A percentile compares a stretch with the other conserved stretches of the same genome.
Conservation (phyloP, 164 flowering plant species). For the Magnolia changhungtana region DNA sequence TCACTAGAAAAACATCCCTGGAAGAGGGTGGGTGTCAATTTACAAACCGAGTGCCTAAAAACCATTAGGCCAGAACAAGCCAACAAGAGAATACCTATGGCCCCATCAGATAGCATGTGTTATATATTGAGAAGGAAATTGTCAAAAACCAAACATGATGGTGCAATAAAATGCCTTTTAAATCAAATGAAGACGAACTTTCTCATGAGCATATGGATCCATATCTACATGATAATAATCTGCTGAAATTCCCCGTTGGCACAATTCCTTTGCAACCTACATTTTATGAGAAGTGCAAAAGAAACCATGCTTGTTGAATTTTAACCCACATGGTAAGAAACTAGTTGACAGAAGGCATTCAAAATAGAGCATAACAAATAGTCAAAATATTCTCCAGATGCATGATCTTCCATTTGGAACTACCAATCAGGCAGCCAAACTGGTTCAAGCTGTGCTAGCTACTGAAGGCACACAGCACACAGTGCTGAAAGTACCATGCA, state of each 20-base stretch:
- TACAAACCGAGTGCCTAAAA: background rate
- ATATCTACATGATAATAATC: slow-evolving; percentile 97
- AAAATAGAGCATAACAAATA: background rate
- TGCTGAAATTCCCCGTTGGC: slow-evolving; percentile 78
- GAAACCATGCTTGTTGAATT: background rate
- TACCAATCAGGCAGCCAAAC: too few relatives aligned
- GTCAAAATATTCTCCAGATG: too few relatives aligned
- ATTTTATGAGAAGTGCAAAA: slow-evolving; percentile 16
- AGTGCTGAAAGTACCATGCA: too few relatives aligned
- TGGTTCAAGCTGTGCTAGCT: too few relatives aligned
- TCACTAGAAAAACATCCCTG: too few relatives aligned
- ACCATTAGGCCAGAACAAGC: background rate
- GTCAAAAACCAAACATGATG: background rate
- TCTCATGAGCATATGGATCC: slow-evolving; percentile 84
- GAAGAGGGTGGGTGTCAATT: too few relatives aligned
- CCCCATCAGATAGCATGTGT: background rate
- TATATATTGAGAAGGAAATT: background rate
- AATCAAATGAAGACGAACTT: slow-evolving; percentile 46
- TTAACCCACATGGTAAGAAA: background rate
- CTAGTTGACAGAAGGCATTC: background rate
- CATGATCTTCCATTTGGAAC: too few relatives aligned
- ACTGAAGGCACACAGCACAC: too few relatives aligned
- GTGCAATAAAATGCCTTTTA: background rate
- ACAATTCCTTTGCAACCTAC: slow-evolving; percentile 86
- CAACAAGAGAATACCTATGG: background rate